Conservation (phyloP, 345 rosid species). For the Acer yangbiense region DNA sequence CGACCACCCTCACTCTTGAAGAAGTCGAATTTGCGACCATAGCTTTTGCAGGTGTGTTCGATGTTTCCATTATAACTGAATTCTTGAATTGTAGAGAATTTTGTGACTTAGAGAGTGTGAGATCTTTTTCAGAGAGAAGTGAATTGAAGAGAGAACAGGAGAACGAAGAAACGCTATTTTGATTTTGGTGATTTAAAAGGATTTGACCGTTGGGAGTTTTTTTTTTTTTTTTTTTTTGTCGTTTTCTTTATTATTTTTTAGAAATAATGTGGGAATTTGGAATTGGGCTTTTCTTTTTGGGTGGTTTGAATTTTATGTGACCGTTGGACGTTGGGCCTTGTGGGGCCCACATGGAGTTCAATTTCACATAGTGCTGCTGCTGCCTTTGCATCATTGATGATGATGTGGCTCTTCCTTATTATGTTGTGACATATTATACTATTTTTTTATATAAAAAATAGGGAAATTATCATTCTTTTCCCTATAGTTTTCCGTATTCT, state of each 20-base stretch:
- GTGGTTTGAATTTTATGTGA: constrained; percentile 23
- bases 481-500: no score
- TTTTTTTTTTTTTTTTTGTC: neutral
- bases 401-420: no score
- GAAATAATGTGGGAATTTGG: no score
- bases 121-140: neutral
- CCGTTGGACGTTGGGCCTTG: constrained; percentile 15
- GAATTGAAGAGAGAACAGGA: neutral
- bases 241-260: neutral
- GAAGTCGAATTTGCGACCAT: constrained; percentile 32
- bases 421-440: no score
- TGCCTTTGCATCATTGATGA: no score
- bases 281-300: neutral
- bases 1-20: constrained; percentile 57
- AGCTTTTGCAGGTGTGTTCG: constrained; percentile 23
- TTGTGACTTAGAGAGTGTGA: neutral
- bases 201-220: constrained; percentile 32
- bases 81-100: neutral
- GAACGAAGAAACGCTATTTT: neutral
- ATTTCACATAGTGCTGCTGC: no score
- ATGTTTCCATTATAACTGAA: constrained; percentile 27
- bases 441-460: no score
- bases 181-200: constrained; percentile 8
- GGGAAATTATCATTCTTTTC: no score
- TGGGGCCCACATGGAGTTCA: constrained; percentile 12